Percentiles rank a stretch among this genome's conserved stretches.
phyloP scores from a whole-genome alignment of 345 rosid species.

The Citrus mangshanensis region DNA sequence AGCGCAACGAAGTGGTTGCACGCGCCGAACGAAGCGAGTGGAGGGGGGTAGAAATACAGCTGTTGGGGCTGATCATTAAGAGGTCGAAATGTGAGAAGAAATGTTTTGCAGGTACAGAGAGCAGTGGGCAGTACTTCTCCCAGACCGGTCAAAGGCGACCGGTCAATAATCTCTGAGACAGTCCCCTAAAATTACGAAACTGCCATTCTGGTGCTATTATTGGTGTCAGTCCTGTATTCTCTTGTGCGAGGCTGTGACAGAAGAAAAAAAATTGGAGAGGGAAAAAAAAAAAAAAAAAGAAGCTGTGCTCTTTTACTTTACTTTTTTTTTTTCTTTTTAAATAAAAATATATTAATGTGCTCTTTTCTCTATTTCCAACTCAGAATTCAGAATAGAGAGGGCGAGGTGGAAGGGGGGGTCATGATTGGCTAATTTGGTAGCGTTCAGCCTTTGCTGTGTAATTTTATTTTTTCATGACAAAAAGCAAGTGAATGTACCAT shows the following conservation, averaged over 20 bases:
- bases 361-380: no score
- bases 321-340: no score
- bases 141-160: conserved; percentile 54
- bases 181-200: conserved; percentile 18
- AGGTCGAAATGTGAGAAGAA: conserved; percentile 22
- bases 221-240: conserved; percentile 16
- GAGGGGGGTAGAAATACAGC: not conserved
- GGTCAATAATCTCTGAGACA: conserved; percentile 40
- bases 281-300: not conserved
- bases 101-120: not conserved
- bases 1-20: not conserved
- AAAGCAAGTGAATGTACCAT: conserved; percentile 22
- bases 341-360: no score
- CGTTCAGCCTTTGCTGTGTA: not conserved
- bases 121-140: conserved; percentile 18
- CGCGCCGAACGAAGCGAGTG: not conserved
- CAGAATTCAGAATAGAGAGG: no score
- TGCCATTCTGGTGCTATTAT: conserved; percentile 29
- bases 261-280: not conserved
- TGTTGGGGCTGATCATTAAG: conserved; percentile 21
- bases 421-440: conserved; percentile 40
- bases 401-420: not conserved
- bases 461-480: conserved; percentile 33
- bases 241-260: not conserved
- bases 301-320: no score